Evolutionary conservation across 768 basidiomycete species (phyloP).

Genomic region (Boletus pseudo-olivaceus): DNA sequence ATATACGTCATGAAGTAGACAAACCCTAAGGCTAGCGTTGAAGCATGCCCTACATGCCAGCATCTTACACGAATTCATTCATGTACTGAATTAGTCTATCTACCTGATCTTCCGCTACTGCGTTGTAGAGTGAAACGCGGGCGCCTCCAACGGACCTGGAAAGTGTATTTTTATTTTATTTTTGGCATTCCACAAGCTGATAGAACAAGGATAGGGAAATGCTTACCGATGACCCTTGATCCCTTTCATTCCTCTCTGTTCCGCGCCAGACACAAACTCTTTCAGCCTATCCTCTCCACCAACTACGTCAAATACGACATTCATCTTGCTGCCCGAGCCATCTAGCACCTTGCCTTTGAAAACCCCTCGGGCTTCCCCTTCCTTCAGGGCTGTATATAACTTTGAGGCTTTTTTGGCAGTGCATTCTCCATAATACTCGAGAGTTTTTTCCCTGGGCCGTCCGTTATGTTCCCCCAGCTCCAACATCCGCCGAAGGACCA

Average conservation of each 20-base stretch:
- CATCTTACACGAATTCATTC: slow-evolving; percentile 42
- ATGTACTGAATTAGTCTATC: slow-evolving; percentile 60
- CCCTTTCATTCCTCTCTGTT: slow-evolving; percentile 74
- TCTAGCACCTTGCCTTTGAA: slow-evolving; percentile 68
- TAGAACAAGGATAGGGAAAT: slow-evolving; percentile 5
- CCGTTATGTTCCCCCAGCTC: slow-evolving; percentile 25
- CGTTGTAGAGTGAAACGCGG: slow-evolving; percentile 87
- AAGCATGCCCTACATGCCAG: slow-evolving; percentile 1
- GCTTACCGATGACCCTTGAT: slow-evolving; percentile 90
- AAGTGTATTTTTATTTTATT: neutral
- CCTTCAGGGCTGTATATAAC: slow-evolving; percentile 69
- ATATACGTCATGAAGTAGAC: neutral
- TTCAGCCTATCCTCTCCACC: slow-evolving; percentile 73
- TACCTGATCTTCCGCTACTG: slow-evolving; percentile 72
- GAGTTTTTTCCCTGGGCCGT: slow-evolving; percentile 48
- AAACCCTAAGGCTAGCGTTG: neutral
- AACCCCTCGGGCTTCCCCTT: slow-evolving; percentile 68
- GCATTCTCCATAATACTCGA: slow-evolving; percentile 58
- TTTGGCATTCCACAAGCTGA: neutral
- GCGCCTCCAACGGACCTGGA: slow-evolving; percentile 63
- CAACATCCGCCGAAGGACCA: slow-evolving; percentile 74
- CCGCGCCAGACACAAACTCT: slow-evolving; percentile 77
- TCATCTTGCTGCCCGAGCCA: slow-evolving; percentile 91
- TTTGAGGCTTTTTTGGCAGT: slow-evolving; percentile 74
- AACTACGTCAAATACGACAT: slow-evolving; percentile 78